Evolutionary conservation across 2,329 filamentous ascomycete genomes (phyloP), one percentile per base, ranked within the genome.

Genomic region (Dothidotthia symphoricarpi): DNA sequence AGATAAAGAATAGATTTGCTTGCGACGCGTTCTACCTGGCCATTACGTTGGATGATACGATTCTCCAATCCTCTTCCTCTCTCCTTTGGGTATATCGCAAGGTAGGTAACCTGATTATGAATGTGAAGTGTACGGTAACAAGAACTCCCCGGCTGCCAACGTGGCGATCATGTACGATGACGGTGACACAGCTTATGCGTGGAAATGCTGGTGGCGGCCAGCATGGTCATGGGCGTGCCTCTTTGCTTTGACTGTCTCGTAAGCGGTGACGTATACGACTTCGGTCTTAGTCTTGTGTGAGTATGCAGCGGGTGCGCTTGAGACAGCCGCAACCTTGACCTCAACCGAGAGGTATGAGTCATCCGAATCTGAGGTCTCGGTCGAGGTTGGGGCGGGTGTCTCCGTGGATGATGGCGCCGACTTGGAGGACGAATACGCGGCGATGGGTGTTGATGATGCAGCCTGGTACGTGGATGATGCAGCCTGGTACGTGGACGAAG

Each of bases 11-110:
- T 64, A 50, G 44, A 58, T 49, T 61, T 53, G 53, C 56, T 57
- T 63, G 61, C 60, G 60, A 64, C 60, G 58, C 60, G 59, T 55
- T 56, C 59, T 64, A 62, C 58, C 52, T 50, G 52, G 51, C 49
- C 60, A 64, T 64, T 63, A 66, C 53, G 55, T 39, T 49, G 47
- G 50, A 54, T 41, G 41, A 41, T 55, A 53, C 37, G 33, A 43
- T 49, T n/a, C 48, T 45, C 36, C 41, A 35, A 41, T 45, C 51
- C 43, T 54, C 53, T 45, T 42, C 47, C 41, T 42, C 22, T 41
- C 41, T 50, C 45, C 45, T 38, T 33, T 45, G 54, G 52, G 49
- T 53, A 55, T 59, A 53, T 49, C 42, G 54, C 59, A 42, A 61
- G 54, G 51, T 51, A 47, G 52, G 51, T 51, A 54, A 57, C 45